phyloP scores from a whole-genome alignment of 352 stramenopile genomes.

The Phytophthora uliginosa region DNA sequence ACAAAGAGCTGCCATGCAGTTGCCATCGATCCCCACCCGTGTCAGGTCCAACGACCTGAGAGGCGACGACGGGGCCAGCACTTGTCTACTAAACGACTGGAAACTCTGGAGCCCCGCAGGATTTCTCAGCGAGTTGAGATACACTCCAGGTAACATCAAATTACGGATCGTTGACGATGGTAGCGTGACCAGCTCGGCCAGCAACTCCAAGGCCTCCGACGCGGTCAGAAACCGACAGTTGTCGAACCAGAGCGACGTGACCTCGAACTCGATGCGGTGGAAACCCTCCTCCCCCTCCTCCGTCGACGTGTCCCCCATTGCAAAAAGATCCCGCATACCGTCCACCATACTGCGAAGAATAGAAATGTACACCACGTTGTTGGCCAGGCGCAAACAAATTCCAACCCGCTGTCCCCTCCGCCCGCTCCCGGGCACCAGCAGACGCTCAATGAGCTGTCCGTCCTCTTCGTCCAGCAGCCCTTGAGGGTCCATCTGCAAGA shows the following conservation, averaged over 20 bases:
- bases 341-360: constrained; percentile 26
- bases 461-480: constrained; percentile 14
- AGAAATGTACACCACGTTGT: constrained; percentile 26
- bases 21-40: constrained; percentile 20
- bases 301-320: background rate
- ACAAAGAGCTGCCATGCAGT: constrained; percentile 32
- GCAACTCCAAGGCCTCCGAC: constrained; percentile 18
- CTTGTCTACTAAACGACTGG: constrained; percentile 22
- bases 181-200: constrained; percentile 28
- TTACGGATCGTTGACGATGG: constrained; percentile 28
- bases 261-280: constrained; percentile 16
- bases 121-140: constrained; percentile 28
- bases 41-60: constrained; percentile 39
- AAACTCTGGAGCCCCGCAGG: constrained; percentile 21
- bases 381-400: constrained; percentile 22
- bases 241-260: constrained; percentile 33
- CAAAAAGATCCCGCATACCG: constrained; percentile 12
- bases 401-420: constrained; percentile 15
- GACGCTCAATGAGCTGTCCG: constrained; percentile 13
- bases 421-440: background rate
- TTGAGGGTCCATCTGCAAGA: constrained; percentile 25
- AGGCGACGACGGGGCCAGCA: constrained; percentile 28
- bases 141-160: constrained; percentile 26
- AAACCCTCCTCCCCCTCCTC: background rate
- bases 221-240: constrained; percentile 32